Evolutionary conservation across 371 early-diverging fungal species (phyloP), one percentile per base, ranked within the genome.

Genomic region (Syncephalastrum racemosum): DNA sequence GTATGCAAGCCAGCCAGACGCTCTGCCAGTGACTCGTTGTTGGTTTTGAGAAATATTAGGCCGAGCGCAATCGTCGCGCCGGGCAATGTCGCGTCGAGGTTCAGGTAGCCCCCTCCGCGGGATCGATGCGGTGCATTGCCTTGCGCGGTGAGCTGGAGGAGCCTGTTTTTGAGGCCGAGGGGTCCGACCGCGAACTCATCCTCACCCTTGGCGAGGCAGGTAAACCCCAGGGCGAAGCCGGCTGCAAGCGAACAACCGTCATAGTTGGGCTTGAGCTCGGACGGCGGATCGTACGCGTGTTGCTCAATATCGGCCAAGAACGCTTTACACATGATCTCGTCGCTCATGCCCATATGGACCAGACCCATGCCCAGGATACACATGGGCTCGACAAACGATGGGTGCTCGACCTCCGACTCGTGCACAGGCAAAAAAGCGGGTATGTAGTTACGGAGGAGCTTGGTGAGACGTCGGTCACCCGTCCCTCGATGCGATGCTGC

Each of bases 141-240:
- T 10, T 41, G 2, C n/a, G 64, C 62, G 60, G 91, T 81, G 24
- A 75, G 74, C 24, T 68, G 68, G 13, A 80, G 66, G 7, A 93
- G 68, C 36, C 68, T 73, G 45, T 89, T 83, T 12, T 80, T 67
- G 7, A 91, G 60, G 4, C 80, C 63, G 56, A 87, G 56, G 62
- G 91, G 90, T 10, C 73, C 66, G 10, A 89, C 63, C 6, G 77
- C 78, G 45, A 56, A 52, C 0, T 82, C 62, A n/a, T 72, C 66
- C 49, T 75, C 66, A 18, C 91, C 94, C 19, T 70, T 66, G 2
- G 90, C 94, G 1, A 95, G 70, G 2, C 81, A 81, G 18, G 92
- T 85, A 40, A 93, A 80, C 0, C 95, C 96, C 15, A 96, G 63
- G 0, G 92, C 84, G 58, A 93, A 86, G 0, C 97, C 97, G 20